A percentile compares a stretch with the other conserved stretches of the same genome.
These are phyloP conservation scores for Penicillium hordei DNA, from an alignment of 2,329 filamentous ascomycete genomes.

Conservation along the genomic window DNA sequence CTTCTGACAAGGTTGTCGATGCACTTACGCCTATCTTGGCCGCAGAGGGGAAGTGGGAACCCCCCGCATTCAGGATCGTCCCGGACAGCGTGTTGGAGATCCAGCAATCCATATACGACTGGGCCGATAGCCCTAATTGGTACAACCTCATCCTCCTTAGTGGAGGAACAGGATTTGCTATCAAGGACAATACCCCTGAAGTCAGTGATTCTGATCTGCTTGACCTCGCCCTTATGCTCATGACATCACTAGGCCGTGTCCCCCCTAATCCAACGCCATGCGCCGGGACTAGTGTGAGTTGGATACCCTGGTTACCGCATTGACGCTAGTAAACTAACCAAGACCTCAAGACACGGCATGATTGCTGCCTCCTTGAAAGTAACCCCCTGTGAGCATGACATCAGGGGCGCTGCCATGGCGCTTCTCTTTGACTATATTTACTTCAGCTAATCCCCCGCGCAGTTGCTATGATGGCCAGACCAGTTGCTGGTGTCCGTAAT, in stretches of 20 bases:
- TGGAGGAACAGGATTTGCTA: constrained; percentile 89
- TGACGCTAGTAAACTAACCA: constrained; percentile 18
- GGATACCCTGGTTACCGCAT: background rate
- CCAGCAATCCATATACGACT: constrained; percentile 68
- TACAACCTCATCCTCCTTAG: constrained; percentile 81
- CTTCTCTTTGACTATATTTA: constrained; percentile 15
- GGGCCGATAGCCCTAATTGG: constrained; percentile 66
- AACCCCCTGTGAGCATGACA: constrained; percentile 72
- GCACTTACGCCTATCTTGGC: constrained; percentile 69
- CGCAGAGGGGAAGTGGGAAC: constrained; percentile 70
- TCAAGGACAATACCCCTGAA: constrained; percentile 84
- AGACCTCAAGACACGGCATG: constrained; percentile 73
- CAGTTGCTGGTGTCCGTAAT: constrained; percentile 83
- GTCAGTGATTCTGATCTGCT: constrained; percentile 48
- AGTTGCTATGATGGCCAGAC: constrained; percentile 97
- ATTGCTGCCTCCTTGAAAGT: constrained; percentile 77
- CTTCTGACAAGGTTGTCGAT: constrained; percentile 71
- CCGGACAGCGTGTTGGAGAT: constrained; percentile 74
- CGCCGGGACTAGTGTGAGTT: constrained; percentile 75
- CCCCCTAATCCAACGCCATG: constrained; percentile 77
- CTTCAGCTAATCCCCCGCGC: constrained; percentile 21
- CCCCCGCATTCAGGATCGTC: constrained; percentile 71
- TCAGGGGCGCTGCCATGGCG: constrained; percentile 10
- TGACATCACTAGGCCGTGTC: constrained; percentile 64
- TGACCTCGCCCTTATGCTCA: constrained; percentile 14